Base-by-base conservation (phyloP, 2,329 filamentous ascomycete species). In the Curvularia sp. region DNA sequence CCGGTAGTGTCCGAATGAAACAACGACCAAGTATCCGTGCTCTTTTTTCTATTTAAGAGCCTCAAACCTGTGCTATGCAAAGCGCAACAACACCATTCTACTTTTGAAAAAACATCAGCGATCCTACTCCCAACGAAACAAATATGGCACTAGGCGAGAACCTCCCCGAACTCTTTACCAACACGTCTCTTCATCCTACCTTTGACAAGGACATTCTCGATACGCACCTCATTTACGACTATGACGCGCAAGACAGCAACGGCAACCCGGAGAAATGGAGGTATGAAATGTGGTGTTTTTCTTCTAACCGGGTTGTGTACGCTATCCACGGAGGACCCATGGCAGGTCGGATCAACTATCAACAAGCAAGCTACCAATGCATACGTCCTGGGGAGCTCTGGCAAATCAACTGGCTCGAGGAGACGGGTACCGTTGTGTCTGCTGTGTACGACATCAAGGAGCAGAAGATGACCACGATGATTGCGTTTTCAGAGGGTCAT, bases 241-340 rank as follows among this genome's bases (percentile, higher is more conserved):
- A 86, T 62, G 77, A 81, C 39, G 83, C 82, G 0, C 71, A 81
- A 51, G 80, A 83, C 56, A 59, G 61, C 2, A 55, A 80, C 1
- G 82, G 83, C 9, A 82, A 82, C 5, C 80, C 83, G 0, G 82
- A 86, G 50, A 86, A 84, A 68, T 87, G 84, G 85, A 80, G 83
- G 1, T 87, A 87, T 64, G 85, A 87, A 59, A 81, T 87, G 67
- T 87, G 85, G 84, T 86, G 86, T 73, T 83, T 83, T 64, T 84
- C 80, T n/a, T 73, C 80, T 18, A 69, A 68, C 53, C 80, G 83
- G 4, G 80, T 86, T 47, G 81, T 87, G 57, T 87, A 87, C 63
- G 80, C 81, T 23, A 87, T 87, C 53, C 84, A 87, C 62, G 84
- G 85, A 3, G 84, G 84, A 0, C 85, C 84, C 3, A 87, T 87